Percentiles rank a stretch among this genome's conserved stretches.
Evolutionary conservation across 495 filamentous ascomycete genomes (phyloP).

Genomic region (Haplographium delicatum): DNA sequence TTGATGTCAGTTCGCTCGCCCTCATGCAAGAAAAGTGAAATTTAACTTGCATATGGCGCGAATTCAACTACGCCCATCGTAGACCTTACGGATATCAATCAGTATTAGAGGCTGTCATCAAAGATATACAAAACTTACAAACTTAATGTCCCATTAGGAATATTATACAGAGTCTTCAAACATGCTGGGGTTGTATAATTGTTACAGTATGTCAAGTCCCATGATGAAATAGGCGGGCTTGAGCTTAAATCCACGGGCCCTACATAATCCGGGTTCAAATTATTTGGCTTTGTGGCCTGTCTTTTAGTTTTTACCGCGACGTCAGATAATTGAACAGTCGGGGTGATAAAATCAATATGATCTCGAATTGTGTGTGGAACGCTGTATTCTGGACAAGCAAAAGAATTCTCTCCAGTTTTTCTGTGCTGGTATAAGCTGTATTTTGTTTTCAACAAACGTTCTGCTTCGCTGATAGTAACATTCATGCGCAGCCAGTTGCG

Average conservation of each 20-base stretch:
- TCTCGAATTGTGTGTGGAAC: slow-evolving; percentile 15
- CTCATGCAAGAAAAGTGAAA: too few species aligned
- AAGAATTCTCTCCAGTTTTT: slow-evolving; percentile 6
- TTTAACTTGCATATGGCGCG: too few species aligned
- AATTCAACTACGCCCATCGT: too few species aligned
- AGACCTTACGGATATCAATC: too few species aligned
- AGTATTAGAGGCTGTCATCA: too few species aligned
- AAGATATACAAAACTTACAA: neutral
- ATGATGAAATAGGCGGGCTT: slow-evolving; percentile 24
- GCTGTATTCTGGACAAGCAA: slow-evolving; percentile 26
- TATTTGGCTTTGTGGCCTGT: neutral
- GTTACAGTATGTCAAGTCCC: slow-evolving; percentile 13
- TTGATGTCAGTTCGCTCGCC: too few species aligned
- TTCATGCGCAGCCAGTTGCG: slow-evolving; percentile 4
- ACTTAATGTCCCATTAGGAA: slow-evolving; percentile 8
- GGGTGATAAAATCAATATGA: slow-evolving; percentile 25
- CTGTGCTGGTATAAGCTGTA: slow-evolving; percentile 9
- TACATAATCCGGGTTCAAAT: neutral
- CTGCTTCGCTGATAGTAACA: slow-evolving; percentile 13
- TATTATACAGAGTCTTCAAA: slow-evolving; percentile 10
- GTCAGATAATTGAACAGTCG: slow-evolving; percentile 11
- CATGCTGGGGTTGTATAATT: slow-evolving; percentile 5
- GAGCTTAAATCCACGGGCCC: neutral
- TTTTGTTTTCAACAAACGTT: slow-evolving; percentile 13
- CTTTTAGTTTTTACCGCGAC: neutral